Evolutionary conservation across 2,329 filamentous ascomycete genomes (phyloP).

Genomic region (Dendryphion nanum): DNA sequence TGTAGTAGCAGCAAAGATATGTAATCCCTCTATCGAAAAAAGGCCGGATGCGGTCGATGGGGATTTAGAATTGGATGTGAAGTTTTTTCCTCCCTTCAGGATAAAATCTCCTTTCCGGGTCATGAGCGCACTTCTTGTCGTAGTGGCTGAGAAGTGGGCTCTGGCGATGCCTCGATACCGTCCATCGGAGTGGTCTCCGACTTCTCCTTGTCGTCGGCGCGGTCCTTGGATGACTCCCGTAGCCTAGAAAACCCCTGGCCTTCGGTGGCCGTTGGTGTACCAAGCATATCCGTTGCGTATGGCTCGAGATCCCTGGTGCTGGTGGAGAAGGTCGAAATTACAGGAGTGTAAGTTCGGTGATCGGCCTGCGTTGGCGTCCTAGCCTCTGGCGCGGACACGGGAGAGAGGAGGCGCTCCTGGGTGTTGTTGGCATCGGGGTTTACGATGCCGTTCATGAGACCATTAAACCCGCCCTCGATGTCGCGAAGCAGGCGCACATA

Average conservation of each 20-base stretch:
- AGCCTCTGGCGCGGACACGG: slow-evolving; percentile 37
- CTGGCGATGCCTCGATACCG: slow-evolving; percentile 18
- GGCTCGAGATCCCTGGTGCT: slow-evolving; percentile 51
- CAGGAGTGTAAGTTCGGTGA: slow-evolving; percentile 40
- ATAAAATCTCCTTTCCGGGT: slow-evolving; percentile 3
- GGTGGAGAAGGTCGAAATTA: slow-evolving; percentile 53
- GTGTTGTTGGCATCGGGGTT: slow-evolving; percentile 13
- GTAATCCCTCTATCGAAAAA: neutral
- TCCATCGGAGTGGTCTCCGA: slow-evolving; percentile 25
- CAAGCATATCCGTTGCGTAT: slow-evolving; percentile 43
- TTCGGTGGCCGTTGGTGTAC: slow-evolving; percentile 34
- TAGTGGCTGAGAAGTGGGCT: slow-evolving; percentile 10
- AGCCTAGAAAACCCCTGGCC: slow-evolving; percentile 11
- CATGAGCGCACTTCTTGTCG: slow-evolving; percentile 13
- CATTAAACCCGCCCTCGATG: slow-evolving; percentile 79
- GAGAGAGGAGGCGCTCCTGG: slow-evolving; percentile 30
- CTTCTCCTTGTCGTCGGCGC: slow-evolving; percentile 13
- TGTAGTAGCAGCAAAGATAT: no score
- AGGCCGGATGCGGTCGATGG: neutral
- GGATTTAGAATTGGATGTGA: slow-evolving; percentile 2
- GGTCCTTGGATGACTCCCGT: slow-evolving; percentile 11
- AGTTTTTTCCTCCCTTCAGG: neutral
- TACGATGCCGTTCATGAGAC: slow-evolving; percentile 37
- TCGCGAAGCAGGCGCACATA: slow-evolving; percentile 91
- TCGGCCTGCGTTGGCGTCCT: slow-evolving; percentile 41